phyloP scores from a whole-genome alignment of 192 early-diverging fungal genomes.

The Backusella mclennaniae region DNA sequence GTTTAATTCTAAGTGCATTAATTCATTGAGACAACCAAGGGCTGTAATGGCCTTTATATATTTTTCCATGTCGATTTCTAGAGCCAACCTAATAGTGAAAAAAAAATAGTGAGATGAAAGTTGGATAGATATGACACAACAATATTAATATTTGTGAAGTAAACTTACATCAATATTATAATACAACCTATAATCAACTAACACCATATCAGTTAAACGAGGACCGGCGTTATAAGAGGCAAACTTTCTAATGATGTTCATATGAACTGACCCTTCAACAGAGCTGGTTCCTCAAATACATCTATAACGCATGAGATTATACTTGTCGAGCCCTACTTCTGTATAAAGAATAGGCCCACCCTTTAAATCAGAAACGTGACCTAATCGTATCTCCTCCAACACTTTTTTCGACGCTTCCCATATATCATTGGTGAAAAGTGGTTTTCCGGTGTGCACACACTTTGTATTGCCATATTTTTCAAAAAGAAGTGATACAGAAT shows the following conservation, averaged over 20 bases:
- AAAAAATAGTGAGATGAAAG: too few relatives aligned
- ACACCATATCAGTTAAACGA: not conserved
- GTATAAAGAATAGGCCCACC: not conserved
- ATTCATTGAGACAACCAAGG: not conserved
- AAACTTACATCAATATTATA: not conserved
- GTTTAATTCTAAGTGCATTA: not conserved
- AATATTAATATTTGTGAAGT: too few relatives aligned
- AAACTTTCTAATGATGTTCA: not conserved
- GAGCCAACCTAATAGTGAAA: not conserved
- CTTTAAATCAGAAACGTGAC: not conserved
- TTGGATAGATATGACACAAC: too few relatives aligned
- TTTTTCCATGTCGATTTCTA: not conserved
- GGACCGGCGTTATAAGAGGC: not conserved
- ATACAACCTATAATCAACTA: not conserved
- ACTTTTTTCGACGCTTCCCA: not conserved
- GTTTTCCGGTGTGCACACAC: not conserved
- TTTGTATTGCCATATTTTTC: not conserved
- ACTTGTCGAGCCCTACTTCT: not conserved
- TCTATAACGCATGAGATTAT: not conserved
- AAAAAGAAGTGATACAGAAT: not conserved
- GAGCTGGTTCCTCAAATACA: not conserved
- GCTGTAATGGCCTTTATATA: not conserved
- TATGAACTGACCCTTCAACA: not conserved
- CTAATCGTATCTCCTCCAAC: not conserved
- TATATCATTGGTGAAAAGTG: not conserved